Evolutionary conservation across 108 stramenopile genomes (phyloP).

Genomic region (Cylindrotheca fusiformis): DNA sequence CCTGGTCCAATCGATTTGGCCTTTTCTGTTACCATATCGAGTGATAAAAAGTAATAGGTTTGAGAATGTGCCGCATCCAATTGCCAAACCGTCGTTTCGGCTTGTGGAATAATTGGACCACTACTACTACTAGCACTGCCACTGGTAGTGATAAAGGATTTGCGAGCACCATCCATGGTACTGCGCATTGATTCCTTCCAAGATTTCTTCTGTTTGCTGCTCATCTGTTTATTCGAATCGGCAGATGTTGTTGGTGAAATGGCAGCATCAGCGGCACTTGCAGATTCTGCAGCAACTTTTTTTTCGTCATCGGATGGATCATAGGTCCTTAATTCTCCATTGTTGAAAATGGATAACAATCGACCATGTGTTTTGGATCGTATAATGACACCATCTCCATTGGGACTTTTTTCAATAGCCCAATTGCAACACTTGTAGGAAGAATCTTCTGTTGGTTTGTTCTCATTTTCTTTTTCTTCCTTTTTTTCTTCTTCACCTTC

Average conservation of each 20-base stretch:
- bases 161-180: neutral
- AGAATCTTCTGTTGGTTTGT: neutral
- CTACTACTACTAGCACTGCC: neutral
- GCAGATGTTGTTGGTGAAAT: neutral
- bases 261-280: neutral
- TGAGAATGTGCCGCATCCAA: slow-evolving; percentile 43
- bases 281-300: neutral
- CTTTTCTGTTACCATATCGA: neutral
- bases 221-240: neutral
- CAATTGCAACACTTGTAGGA: slow-evolving; percentile 18
- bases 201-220: too few species aligned
- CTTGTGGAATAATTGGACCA: slow-evolving; percentile 1
- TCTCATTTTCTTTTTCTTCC: neutral
- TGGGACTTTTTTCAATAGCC: slow-evolving; percentile 35
- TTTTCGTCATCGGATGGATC: slow-evolving; percentile 1
- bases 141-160: neutral
- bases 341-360: slow-evolving; percentile 4
- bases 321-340: slow-evolving; percentile 2
- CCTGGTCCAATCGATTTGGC: slow-evolving; percentile 39
- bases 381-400: slow-evolving; percentile 29
- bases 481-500: too few species aligned
- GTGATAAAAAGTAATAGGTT: slow-evolving; percentile 24
- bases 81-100: slow-evolving; percentile 31
- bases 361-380: slow-evolving; percentile 19
- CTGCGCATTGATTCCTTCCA: neutral